phyloP scores from a whole-genome alignment of 2,329 filamentous ascomycete genomes.

The Alternaria brassicicola region DNA sequence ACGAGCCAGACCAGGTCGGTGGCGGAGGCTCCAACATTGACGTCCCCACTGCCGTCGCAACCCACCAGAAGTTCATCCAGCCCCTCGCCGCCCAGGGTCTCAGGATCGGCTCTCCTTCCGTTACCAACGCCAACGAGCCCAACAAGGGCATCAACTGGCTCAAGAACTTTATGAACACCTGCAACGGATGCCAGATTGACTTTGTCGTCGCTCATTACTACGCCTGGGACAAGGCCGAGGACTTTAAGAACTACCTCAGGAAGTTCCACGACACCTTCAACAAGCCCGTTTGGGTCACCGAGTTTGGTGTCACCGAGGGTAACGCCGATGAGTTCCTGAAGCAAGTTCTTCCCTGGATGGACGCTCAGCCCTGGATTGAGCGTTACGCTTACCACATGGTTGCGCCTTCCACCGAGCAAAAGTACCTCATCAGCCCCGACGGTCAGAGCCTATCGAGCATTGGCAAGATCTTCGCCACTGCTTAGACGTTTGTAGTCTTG shows the following conservation, averaged over 20 bases:
- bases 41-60: slow-evolving; percentile 25
- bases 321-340: slow-evolving; percentile 37
- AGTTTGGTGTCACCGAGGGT: slow-evolving; percentile 42
- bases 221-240: slow-evolving; percentile 36
- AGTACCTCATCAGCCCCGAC: slow-evolving; percentile 26
- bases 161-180: slow-evolving; percentile 34
- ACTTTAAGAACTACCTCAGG: slow-evolving; percentile 49
- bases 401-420: slow-evolving; percentile 25
- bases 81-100: slow-evolving; percentile 32
- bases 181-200: slow-evolving; percentile 42
- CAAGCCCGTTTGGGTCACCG: slow-evolving; percentile 47
- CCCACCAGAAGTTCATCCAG: slow-evolving; percentile 37
- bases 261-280: slow-evolving; percentile 36
- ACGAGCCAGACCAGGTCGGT: slow-evolving; percentile 47
- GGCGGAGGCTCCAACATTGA: slow-evolving; percentile 39
- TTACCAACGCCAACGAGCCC: slow-evolving; percentile 39
- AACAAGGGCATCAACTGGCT: slow-evolving; percentile 43
- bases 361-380: slow-evolving; percentile 39
- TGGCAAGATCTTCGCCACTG: slow-evolving; percentile 24
- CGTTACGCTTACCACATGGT: slow-evolving; percentile 44
- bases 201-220: slow-evolving; percentile 49
- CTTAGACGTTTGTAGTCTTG: slow-evolving; percentile 3
- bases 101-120: slow-evolving; percentile 45
- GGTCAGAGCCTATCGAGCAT: slow-evolving; percentile 29
- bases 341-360: slow-evolving; percentile 45